Evolutionary conservation across 2,329 filamentous ascomycete species (phyloP), one percentile per base, ranked within the genome.

Genomic region (Talaromyces albobiverticillius): DNA sequence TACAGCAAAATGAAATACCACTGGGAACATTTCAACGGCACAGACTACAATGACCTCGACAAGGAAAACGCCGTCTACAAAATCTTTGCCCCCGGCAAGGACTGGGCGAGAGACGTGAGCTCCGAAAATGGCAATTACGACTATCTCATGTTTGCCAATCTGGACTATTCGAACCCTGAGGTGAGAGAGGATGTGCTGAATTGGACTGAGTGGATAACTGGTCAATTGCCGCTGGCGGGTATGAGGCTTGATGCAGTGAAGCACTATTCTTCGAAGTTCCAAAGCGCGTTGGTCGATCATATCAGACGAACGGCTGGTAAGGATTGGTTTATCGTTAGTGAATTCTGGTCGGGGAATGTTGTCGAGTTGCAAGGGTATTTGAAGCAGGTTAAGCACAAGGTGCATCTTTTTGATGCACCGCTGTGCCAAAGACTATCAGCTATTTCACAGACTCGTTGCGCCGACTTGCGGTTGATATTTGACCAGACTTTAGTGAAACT

Each of bases 161-260:
- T 90, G 36, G 86, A 89, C 67, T 86, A 87, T 65, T 69, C 73
- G 2, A 79, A 87, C 54, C 76, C 77, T 0, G 86, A 88, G 60
- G 86, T 89, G 9, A 75, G 78, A 31, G 68, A 78, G 3, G 87
- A 90, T 59, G 79, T 89, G 3, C 74, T 85, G 51, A 76, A 78
- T 48, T 90, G 87, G 87, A 84, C 83, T 2, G 72, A 79, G 4
- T 90, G 87, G 87, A 76, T 90, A 54, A 78, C 80, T 1, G 72
- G 80, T 5, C 75, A 85, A 56, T 65, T 88, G 0, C 80, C 81
- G 0, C 71, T 90, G 10, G 77, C 79, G 57, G 87, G 86, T 1
- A 85, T 90, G 67, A 78, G 87, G 16, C 79, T 90, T 48, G 87
- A 90, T 66, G 87, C 87, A 11, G 83, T 85, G 26, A 87, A 89